Evolutionary conservation across 164 flowering plant genomes (phyloP).

Genomic region (Taxillus chinensis): DNA sequence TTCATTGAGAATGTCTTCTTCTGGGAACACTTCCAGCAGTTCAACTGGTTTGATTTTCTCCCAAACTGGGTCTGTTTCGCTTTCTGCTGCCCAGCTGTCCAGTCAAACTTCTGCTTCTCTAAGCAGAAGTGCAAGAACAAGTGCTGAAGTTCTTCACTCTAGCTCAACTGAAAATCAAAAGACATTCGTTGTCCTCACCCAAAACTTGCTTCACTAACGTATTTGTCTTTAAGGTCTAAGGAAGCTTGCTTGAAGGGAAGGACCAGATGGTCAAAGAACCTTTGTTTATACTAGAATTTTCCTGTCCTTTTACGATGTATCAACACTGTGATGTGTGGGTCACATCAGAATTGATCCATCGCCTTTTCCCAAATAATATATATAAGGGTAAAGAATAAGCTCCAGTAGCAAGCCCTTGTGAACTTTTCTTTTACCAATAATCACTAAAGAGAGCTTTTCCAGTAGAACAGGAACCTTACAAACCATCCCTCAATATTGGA

Average conservation of each 20-base stretch:
- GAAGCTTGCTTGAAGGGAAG: background rate
- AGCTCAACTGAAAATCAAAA: constrained; percentile 12
- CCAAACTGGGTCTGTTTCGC: constrained; percentile 18
- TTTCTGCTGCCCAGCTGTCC: constrained; percentile 21
- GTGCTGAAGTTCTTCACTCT: constrained; percentile 21
- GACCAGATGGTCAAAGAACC: constrained; percentile 2
- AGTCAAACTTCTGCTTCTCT: constrained; percentile 21
- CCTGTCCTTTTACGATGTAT: background rate
- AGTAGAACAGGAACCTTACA: background rate
- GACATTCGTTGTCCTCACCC: background rate
- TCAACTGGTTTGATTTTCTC: constrained; percentile 26
- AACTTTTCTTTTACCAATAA: constrained; percentile 8
- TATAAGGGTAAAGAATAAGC: constrained; percentile 4
- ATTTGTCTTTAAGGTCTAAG: constrained; percentile 9
- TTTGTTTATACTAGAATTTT: constrained; percentile 9
- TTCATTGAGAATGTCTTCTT: constrained; percentile 19
- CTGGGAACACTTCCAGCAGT: constrained; percentile 19
- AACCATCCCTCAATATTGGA: background rate
- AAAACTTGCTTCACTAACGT: constrained; percentile 2
- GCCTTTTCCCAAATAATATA: background rate
- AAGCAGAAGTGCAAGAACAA: constrained; percentile 22
- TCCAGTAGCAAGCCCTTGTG: constrained; percentile 4
- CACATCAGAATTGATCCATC: constrained; percentile 3
- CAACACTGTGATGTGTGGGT: constrained; percentile 1
- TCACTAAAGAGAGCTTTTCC: background rate